A percentile compares a stretch with the other conserved stretches of the same genome.
Conservation (phyloP, 1,284 basidiomycete species). For the Ustilago bromivora region DNA sequence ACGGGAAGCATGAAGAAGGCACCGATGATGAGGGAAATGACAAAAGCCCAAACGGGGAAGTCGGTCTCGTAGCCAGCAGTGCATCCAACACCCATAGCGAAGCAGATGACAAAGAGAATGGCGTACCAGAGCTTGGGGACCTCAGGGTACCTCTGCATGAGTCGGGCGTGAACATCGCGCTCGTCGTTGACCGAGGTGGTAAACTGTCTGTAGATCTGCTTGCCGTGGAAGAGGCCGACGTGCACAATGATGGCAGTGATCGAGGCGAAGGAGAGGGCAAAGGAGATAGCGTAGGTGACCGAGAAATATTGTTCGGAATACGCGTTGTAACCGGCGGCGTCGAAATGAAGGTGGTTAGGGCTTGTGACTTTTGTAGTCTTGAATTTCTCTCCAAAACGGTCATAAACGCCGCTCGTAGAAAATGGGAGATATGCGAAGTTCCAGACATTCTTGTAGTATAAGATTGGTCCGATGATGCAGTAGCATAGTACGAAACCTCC, state of each 20-base stretch:
- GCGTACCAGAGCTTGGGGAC: slow-evolving; percentile 76
- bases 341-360: slow-evolving; percentile 40
- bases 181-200: slow-evolving; percentile 74
- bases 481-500: slow-evolving; percentile 58
- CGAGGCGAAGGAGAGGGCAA: slow-evolving; percentile 78
- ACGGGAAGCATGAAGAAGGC: slow-evolving; percentile 77
- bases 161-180: slow-evolving; percentile 83
- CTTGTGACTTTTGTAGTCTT: slow-evolving; percentile 46
- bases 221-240: slow-evolving; percentile 63
- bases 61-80: slow-evolving; percentile 79
- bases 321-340: slow-evolving; percentile 52
- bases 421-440: slow-evolving; percentile 59
- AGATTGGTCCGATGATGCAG: slow-evolving; percentile 56
- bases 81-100: slow-evolving; percentile 77
- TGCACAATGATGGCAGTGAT: slow-evolving; percentile 82
- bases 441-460: slow-evolving; percentile 64
- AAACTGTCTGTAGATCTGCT: slow-evolving; percentile 52
- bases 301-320: slow-evolving; percentile 71
- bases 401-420: slow-evolving; percentile 55
- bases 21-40: slow-evolving; percentile 75
- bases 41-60: slow-evolving; percentile 81
- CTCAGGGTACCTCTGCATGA: slow-evolving; percentile 85
- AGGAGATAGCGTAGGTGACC: slow-evolving; percentile 76
- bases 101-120: slow-evolving; percentile 74
- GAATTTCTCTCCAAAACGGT: slow-evolving; percentile 57